A percentile compares a stretch with the other conserved stretches of the same genome.
Conservation (phyloP, 2,329 filamentous ascomycete species). For the Penicillium sp. region DNA sequence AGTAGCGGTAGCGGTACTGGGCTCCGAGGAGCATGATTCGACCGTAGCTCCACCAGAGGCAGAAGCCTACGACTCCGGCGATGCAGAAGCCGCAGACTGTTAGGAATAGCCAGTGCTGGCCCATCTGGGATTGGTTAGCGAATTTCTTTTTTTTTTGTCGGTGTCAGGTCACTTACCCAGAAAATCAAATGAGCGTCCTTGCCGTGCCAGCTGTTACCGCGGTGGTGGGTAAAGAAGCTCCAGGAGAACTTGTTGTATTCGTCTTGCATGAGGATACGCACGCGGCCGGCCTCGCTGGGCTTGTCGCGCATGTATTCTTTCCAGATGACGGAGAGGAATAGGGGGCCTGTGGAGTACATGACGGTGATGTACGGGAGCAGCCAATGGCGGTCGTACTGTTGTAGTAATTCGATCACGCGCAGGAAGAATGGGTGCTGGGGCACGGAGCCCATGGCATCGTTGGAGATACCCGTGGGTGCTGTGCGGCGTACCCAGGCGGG, state of each 20-base stretch:
- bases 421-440: slow-evolving; percentile 75
- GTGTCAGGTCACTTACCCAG: slow-evolving; percentile 57
- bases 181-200: slow-evolving; percentile 66
- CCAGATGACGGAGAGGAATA: slow-evolving; percentile 76
- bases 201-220: slow-evolving; percentile 67
- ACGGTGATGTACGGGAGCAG: slow-evolving; percentile 72
- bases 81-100: slow-evolving; percentile 55
- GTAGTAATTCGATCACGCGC: slow-evolving; percentile 67
- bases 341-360: slow-evolving; percentile 75
- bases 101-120: slow-evolving; percentile 58
- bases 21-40: slow-evolving; percentile 46
- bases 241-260: slow-evolving; percentile 69
- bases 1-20: slow-evolving; percentile 44
- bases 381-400: slow-evolving; percentile 70
- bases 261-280: slow-evolving; percentile 69
- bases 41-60: slow-evolving; percentile 55
- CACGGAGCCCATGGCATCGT: slow-evolving; percentile 76
- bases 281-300: slow-evolving; percentile 51
- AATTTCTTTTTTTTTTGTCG: too few relatives aligned
- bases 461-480: slow-evolving; percentile 74
- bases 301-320: slow-evolving; percentile 65
- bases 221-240: slow-evolving; percentile 71
- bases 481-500: slow-evolving; percentile 72
- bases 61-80: slow-evolving; percentile 50
- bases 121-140: slow-evolving; percentile 45